Conservation (phyloP, 2,329 filamentous ascomycete genomes). For the Fusarium proliferatum region DNA sequence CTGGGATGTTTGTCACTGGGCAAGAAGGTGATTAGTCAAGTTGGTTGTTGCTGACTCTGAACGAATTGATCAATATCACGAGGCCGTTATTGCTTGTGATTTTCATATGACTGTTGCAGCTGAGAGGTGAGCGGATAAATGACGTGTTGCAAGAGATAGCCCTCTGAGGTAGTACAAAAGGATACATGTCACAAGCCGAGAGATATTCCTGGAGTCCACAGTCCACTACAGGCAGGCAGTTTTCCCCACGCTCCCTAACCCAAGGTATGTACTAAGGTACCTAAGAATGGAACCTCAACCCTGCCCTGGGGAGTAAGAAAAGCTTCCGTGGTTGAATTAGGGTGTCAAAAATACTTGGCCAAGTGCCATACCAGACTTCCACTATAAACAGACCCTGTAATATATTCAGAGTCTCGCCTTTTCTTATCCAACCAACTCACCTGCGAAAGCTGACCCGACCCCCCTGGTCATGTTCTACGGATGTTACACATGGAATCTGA, state of each 20-base stretch:
- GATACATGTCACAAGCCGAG: constrained; percentile 23
- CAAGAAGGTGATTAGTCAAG: constrained; percentile 2
- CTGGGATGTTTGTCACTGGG: background rate
- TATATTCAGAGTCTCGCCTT: background rate
- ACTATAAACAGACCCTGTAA: background rate
- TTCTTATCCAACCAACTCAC: background rate
- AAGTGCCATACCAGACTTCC: no score
- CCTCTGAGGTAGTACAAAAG: constrained; percentile 8
- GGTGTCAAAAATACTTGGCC: background rate
- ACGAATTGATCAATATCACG: constrained; percentile 9
- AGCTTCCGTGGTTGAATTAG: background rate
- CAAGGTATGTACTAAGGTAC: background rate
- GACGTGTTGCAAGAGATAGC: constrained; percentile 11
- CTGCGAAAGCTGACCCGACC: constrained; percentile 13
- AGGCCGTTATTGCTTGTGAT: background rate
- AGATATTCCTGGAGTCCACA: constrained; percentile 29
- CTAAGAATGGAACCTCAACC: constrained; percentile 3
- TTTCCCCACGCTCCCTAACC: constrained; percentile 31
- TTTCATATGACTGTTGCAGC: constrained; percentile 1
- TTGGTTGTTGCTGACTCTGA: constrained; percentile 15
- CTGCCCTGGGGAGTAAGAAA: background rate
- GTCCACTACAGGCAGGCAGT: background rate
- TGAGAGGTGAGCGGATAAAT: constrained; percentile 3
- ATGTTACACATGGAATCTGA: constrained; percentile 45
- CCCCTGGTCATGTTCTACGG: constrained; percentile 10